These are phyloP conservation scores for Pugionium dolabratum DNA, from an alignment of 345 rosid species.

Conservation along the genomic window DNA sequence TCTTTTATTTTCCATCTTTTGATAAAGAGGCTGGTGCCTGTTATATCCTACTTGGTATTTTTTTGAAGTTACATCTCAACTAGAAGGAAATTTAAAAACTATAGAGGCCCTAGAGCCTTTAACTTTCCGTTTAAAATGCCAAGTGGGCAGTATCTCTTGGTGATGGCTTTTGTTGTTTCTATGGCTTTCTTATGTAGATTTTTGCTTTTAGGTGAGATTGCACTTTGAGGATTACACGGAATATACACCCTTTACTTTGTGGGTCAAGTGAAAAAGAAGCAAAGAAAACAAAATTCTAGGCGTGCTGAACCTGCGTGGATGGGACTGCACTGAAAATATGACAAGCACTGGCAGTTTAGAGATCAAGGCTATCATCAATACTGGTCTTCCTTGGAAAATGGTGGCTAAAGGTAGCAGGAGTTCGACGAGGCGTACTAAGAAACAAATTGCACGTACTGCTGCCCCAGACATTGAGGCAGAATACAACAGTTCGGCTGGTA, in stretches of 20 bases:
- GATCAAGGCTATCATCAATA: constrained; percentile 46
- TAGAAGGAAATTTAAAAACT: not conserved
- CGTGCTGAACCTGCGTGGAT: constrained; percentile 19
- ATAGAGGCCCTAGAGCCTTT: not conserved
- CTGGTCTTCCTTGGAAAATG: constrained; percentile 58
- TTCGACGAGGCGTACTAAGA: constrained; percentile 52
- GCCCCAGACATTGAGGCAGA: constrained; percentile 30
- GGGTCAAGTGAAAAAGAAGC: not conserved
- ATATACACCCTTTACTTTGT: not conserved
- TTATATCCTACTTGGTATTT: no score
- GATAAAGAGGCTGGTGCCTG: no score
- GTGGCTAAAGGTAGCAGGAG: constrained; percentile 60
- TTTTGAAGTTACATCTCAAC: not conserved
- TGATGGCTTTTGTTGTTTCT: not conserved
- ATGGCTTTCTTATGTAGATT: constrained; percentile 17
- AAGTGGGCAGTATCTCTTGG: not conserved
- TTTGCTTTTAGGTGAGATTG: constrained; percentile 12
- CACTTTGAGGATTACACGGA: constrained; percentile 1
- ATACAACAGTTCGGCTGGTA: constrained; percentile 28
- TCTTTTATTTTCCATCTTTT: no score
- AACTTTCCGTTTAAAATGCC: not conserved
- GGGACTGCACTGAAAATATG: constrained; percentile 44
- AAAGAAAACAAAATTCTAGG: not conserved
- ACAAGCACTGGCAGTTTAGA: constrained; percentile 51
- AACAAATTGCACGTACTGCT: constrained; percentile 29